Base-by-base conservation (phyloP, 495 filamentous ascomycete species). In the Penicillium herquei region DNA sequence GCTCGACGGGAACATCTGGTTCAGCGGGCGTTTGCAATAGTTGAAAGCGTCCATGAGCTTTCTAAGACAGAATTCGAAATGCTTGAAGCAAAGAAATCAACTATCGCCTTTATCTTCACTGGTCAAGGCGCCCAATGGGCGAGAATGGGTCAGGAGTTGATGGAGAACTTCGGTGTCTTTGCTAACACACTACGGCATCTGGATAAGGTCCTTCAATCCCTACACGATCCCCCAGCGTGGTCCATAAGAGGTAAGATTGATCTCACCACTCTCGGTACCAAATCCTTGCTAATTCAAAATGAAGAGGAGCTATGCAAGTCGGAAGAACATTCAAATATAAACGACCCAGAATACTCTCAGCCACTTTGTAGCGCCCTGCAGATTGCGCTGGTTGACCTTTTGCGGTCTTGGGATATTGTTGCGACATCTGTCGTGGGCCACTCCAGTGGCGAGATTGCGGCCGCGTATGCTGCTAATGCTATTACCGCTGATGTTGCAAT, bases 91-190 rank as follows among this genome's bases (percentile, higher is more conserved):
- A 39, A 54, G 6, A 16, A 51, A 16, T 57, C 63, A 1, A 49
- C 41, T 8, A 47, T 65, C 7, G 53, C 58, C 0, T 56, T 68
- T 52, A 63, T 73, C 1, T 72, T 74, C 43, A 70, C 70, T 0
- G 71, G 71, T 1, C 71, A 74, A 44, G 71, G 71, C 12, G 71
- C 68, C 2, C 71, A 74, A 58, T 74, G 70, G 69, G 62, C 65
- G 9, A 50, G 49, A 12, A 79, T 78, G 75, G 76, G 73, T 9
- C 26, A 40, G 11, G 49, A 65, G 4, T 58, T 77, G 39, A 56
- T 76, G 31, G 44, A 45, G 8, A 21, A 39, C 18, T 65, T 58
- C 54, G 42, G 51, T 9, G 26, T 51, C 1, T 72, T 70, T 43
- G 41, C 52, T 14, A 42, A 51, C 0, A 58, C 45, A 16, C 64